phyloP scores from a whole-genome alignment of 805 yeast genomes.

The Saturnispora sanitii region DNA sequence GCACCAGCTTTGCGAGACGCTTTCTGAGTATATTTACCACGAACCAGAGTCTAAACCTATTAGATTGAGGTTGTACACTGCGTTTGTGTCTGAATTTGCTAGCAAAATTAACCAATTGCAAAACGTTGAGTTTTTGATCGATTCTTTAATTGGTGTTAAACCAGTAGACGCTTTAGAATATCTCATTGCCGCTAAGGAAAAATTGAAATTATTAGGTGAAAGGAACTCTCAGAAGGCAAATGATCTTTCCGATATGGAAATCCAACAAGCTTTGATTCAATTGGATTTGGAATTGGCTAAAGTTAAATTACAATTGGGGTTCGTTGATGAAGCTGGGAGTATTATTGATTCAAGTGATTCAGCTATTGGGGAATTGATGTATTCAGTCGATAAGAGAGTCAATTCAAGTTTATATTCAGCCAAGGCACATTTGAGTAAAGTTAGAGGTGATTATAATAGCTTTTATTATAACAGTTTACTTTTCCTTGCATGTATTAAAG shows the following conservation, averaged over 20 bases:
- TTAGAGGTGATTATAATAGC: slow-evolving; percentile 66
- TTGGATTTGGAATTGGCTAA: slow-evolving; percentile 69
- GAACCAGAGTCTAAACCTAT: slow-evolving; percentile 42
- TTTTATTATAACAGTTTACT: slow-evolving; percentile 76
- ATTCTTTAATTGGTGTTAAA: slow-evolving; percentile 35
- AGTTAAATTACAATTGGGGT: slow-evolving; percentile 45
- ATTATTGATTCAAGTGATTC: slow-evolving; percentile 52
- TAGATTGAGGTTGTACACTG: slow-evolving; percentile 57
- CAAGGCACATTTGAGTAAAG: slow-evolving; percentile 64
- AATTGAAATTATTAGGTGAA: slow-evolving; percentile 35
- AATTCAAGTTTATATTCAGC: slow-evolving; percentile 79
- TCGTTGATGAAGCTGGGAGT: slow-evolving; percentile 50
- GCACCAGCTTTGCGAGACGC: slow-evolving; percentile 78
- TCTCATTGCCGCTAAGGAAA: slow-evolving; percentile 33
- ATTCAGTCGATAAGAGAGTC: slow-evolving; percentile 48
- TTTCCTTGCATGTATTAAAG: slow-evolving; percentile 65
- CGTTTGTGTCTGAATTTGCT: slow-evolving; percentile 57
- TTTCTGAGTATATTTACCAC: slow-evolving; percentile 50
- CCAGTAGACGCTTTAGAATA: slow-evolving; percentile 42
- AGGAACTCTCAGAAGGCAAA: slow-evolving; percentile 23
- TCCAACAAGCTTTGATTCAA: slow-evolving; percentile 44
- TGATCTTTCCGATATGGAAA: slow-evolving; percentile 25
- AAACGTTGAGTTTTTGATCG: slow-evolving; percentile 63
- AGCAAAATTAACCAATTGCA: slow-evolving; percentile 71
- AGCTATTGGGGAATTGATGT: slow-evolving; percentile 46